These are phyloP conservation scores for Cutaneotrichosporon dermatis DNA, from an alignment of 1,284 basidiomycete species.

Conservation along the genomic window DNA sequence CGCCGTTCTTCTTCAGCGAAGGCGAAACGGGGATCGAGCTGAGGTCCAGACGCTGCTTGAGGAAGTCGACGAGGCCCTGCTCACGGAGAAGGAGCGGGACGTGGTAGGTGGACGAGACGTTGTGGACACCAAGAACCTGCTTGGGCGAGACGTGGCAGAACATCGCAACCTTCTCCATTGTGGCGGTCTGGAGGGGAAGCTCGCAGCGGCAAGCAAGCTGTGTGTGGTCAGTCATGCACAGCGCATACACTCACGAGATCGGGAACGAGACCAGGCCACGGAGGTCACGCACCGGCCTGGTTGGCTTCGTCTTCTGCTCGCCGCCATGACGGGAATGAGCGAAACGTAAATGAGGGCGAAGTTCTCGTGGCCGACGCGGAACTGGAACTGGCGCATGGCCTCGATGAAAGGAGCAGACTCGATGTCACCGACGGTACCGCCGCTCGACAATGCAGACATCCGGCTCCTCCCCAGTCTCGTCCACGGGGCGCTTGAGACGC, in stretches of 20 bases:
- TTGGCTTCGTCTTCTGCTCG: slow-evolving; percentile 99
- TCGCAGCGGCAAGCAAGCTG: slow-evolving; percentile 86
- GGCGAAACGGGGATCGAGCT: slow-evolving; percentile 58
- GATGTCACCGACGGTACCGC: slow-evolving; percentile 93
- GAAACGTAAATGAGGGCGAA: slow-evolving; percentile 97
- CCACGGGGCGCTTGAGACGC: slow-evolving; percentile 87
- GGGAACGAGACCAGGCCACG: slow-evolving; percentile 84
- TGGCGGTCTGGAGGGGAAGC: slow-evolving; percentile 66
- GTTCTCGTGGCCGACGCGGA: slow-evolving; percentile 94
- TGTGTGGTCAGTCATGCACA: slow-evolving; percentile 38
- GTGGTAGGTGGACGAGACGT: slow-evolving; percentile 95
- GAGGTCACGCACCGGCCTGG: slow-evolving; percentile 94
- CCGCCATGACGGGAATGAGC: slow-evolving; percentile 98
- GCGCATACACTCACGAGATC: slow-evolving; percentile 64
- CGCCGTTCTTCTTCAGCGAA: slow-evolving; percentile 61
- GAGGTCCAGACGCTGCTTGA: slow-evolving; percentile 76
- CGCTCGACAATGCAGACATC: slow-evolving; percentile 98
- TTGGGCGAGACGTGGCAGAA: slow-evolving; percentile 94
- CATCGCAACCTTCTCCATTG: slow-evolving; percentile 97
- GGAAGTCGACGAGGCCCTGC: slow-evolving; percentile 84
- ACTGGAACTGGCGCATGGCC: slow-evolving; percentile 99
- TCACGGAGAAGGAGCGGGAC: slow-evolving; percentile 89
- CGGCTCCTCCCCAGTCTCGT: slow-evolving; percentile 87
- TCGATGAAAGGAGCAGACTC: slow-evolving; percentile 97
- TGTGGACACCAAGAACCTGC: slow-evolving; percentile 95